Base-by-base conservation (phyloP, 352 stramenopile species). In the Globisporangium irregulare region DNA sequence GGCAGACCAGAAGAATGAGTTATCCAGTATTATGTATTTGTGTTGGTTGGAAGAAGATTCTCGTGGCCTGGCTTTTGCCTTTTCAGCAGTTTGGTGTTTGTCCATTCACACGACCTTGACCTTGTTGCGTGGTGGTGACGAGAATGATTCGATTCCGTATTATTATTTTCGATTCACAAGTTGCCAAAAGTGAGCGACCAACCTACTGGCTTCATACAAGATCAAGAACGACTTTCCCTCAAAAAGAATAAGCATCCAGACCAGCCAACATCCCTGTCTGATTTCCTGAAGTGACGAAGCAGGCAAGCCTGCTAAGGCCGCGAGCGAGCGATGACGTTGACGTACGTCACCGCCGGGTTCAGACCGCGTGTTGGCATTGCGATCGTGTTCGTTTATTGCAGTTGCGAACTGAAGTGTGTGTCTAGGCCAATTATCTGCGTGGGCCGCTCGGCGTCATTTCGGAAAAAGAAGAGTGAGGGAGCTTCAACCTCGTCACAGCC, bases 381-480 rank as follows among this genome's bases (percentile, higher is more conserved):
- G 10, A 24, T 2, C 10, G 2, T 57, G 10, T 6, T 14, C 1
- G 3, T 34, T 0, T 38, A 25, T n/a, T 25, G 54, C 43, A 14
- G 25, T 1, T 29, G 25, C 5, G 54, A 38, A 10, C 15, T 50
- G 41, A 50, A 50, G 12, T 46, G 38, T 27, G 56, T 38, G 56
- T 27, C 46, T 59, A 66, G 50, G 32, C 46, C 60, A 66, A 66
- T 66, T 29, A 48, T 59, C 10, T 29, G 60, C 7, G 6, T 22
- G 29, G 9, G 1, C 29, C 8, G 27, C 60, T 50, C 60, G 60
- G 24, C 60, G 60, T 66, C 60, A 66, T 66, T 58, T 66, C 27
- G 10, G 10, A 12, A n/a, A 14, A 38, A 5, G 36, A 12, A 4
- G 9, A 0, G 22, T 0, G 15, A 9, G 14, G 38, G 22, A 34